Percentiles rank a stretch among this genome's conserved stretches.
phyloP scores from a whole-genome alignment of 768 basidiomycete species.

The Imleria badia region DNA sequence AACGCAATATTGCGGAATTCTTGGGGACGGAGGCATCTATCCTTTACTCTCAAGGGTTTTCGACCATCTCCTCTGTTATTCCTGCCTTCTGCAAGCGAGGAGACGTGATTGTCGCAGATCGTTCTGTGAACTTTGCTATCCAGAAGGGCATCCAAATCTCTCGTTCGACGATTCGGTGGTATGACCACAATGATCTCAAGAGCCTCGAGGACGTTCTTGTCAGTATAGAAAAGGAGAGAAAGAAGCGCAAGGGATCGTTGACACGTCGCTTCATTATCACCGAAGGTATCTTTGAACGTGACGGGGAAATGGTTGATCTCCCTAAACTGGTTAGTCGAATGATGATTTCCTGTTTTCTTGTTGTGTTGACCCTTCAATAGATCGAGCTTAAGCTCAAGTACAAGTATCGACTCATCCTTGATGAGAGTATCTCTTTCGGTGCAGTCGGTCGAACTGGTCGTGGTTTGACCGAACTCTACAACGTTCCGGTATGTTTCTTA shows the following conservation, averaged over 20 bases:
- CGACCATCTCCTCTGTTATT: slow-evolving; percentile 90
- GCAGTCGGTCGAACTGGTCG: slow-evolving; percentile 90
- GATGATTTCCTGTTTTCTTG: background rate
- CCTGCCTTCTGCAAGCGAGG: slow-evolving; percentile 98
- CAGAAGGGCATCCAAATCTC: slow-evolving; percentile 96
- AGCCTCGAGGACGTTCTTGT: slow-evolving; percentile 88
- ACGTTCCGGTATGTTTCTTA: slow-evolving; percentile 69
- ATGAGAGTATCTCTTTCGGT: slow-evolving; percentile 94
- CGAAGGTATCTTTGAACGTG: slow-evolving; percentile 95
- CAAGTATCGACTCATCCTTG: slow-evolving; percentile 93
- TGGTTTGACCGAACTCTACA: slow-evolving; percentile 92
- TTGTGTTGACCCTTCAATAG: slow-evolving; percentile 38
- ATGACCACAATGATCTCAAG: slow-evolving; percentile 91
- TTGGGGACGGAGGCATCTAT: slow-evolving; percentile 87
- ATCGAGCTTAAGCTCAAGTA: slow-evolving; percentile 93
- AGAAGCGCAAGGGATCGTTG: slow-evolving; percentile 76
- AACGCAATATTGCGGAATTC: slow-evolving; percentile 88
- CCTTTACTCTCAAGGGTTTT: slow-evolving; percentile 92
- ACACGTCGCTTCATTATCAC: slow-evolving; percentile 95
- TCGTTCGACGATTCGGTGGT: slow-evolving; percentile 91
- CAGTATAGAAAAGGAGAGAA: slow-evolving; percentile 82
- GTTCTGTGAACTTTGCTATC: slow-evolving; percentile 93
- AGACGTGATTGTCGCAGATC: slow-evolving; percentile 97
- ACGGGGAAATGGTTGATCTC: slow-evolving; percentile 89
- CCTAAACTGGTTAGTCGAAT: slow-evolving; percentile 76